Percentiles rank a stretch among this genome's conserved stretches.
phyloP scores from a whole-genome alignment of 495 filamentous ascomycete genomes.

The Pyrenula aspistea region DNA sequence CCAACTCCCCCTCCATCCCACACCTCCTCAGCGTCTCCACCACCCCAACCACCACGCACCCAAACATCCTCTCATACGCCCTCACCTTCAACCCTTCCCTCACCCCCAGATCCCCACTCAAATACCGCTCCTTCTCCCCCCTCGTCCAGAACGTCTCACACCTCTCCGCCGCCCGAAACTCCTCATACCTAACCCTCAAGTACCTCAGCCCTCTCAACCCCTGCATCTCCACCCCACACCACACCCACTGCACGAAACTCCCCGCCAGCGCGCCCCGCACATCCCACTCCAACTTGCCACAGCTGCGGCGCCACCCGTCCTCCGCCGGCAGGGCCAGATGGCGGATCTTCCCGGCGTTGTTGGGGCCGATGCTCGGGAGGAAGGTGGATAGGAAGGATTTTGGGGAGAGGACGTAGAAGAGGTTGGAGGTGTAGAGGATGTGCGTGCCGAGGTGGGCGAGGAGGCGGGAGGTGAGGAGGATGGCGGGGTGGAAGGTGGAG shows the following conservation, averaged over 20 bases:
- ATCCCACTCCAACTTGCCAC: background rate
- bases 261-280: background rate
- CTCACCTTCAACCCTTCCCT: background rate
- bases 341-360: background rate
- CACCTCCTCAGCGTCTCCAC: background rate
- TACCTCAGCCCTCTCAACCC: background rate
- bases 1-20: background rate
- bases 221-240: background rate
- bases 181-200: background rate
- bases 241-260: too few relatives aligned
- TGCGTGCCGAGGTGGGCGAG: background rate
- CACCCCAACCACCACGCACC: background rate
- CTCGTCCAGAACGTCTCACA: background rate
- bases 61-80: background rate
- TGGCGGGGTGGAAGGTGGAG: background rate
- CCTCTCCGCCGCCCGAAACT: background rate
- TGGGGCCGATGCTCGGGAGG: background rate
- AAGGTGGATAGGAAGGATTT: background rate
- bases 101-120: background rate
- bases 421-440: background rate
- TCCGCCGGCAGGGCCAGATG: background rate
- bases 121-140: background rate
- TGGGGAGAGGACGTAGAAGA: background rate
- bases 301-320: background rate
- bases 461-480: background rate